Evolutionary conservation across 345 rosid species (phyloP).

Genomic region (Pistacia vera): DNA sequence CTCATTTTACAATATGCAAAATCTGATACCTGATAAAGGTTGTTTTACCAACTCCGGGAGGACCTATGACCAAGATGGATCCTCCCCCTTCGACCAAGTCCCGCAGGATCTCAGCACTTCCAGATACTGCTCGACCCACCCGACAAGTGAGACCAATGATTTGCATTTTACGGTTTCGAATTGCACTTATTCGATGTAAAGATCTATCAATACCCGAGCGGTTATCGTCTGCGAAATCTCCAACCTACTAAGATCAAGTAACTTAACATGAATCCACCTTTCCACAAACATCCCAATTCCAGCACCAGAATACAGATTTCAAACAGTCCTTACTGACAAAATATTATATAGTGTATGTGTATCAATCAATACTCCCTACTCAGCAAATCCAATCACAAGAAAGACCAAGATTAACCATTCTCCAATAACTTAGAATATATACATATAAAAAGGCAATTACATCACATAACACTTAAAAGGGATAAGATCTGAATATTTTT

Average conservation of each 20-base stretch:
- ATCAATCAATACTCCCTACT: background rate
- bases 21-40: constrained; percentile 81
- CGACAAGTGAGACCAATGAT: constrained; percentile 93
- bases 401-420: background rate
- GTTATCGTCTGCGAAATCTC: constrained; percentile 94
- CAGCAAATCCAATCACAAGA: background rate
- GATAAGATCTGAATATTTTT: constrained; percentile 1
- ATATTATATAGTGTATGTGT: background rate
- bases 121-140: constrained; percentile 86
- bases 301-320: constrained; percentile 4
- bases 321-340: background rate
- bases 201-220: constrained; percentile 90
- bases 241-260: constrained; percentile 58
- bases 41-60: constrained; percentile 97
- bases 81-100: constrained; percentile 90
- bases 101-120: constrained; percentile 83
- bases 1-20: background rate
- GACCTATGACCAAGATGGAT: constrained; percentile 91
- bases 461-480: background rate
- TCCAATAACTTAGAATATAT: background rate
- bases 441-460: background rate
- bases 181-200: constrained; percentile 94
- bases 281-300: background rate
- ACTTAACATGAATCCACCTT: constrained; percentile 15
- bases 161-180: constrained; percentile 86